phyloP scores from a whole-genome alignment of 305 asterid genomes.

The Vinca major region DNA sequence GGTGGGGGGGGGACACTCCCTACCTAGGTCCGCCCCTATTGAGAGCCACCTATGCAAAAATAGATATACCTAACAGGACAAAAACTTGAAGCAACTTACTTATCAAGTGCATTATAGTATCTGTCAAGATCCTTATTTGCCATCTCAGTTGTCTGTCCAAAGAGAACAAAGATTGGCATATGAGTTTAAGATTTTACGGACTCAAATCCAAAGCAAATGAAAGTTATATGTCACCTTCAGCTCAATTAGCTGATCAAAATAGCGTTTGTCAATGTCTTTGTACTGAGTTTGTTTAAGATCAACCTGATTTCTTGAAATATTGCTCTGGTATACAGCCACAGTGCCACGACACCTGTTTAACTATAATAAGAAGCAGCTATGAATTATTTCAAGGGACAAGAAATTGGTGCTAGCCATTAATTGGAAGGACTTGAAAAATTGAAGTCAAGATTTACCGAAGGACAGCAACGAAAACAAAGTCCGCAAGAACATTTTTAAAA shows the following conservation, averaged over 20 bases:
- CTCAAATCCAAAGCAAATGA: conserved; percentile 5
- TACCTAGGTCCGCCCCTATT: too few species aligned
- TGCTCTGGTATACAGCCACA: conserved; percentile 73
- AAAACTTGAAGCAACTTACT: conserved; percentile 47
- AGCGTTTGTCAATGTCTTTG: conserved; percentile 94
- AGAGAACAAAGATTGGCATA: conserved; percentile 4
- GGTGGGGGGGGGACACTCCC: too few species aligned
- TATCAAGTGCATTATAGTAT: conserved; percentile 93
- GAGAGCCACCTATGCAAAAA: neutral
- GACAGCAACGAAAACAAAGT: neutral
- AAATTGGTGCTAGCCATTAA: neutral
- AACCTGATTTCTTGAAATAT: conserved; percentile 57
- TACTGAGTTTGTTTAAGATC: conserved; percentile 91
- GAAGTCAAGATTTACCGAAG: neutral
- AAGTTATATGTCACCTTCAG: conserved; percentile 57
- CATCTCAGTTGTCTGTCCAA: conserved; percentile 92
- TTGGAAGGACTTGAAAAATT: neutral
- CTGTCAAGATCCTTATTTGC: conserved; percentile 97
- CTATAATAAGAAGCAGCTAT: conserved; percentile 35
- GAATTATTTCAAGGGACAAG: neutral
- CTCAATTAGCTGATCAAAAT: conserved; percentile 91
- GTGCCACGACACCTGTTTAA: conserved; percentile 70
- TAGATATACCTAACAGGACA: neutral
- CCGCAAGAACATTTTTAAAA: neutral
- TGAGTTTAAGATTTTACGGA: neutral